Evolutionary conservation across 495 filamentous ascomycete genomes (phyloP), one percentile per base, ranked within the genome.

Genomic region (Amphirosellinia nigrospora): DNA sequence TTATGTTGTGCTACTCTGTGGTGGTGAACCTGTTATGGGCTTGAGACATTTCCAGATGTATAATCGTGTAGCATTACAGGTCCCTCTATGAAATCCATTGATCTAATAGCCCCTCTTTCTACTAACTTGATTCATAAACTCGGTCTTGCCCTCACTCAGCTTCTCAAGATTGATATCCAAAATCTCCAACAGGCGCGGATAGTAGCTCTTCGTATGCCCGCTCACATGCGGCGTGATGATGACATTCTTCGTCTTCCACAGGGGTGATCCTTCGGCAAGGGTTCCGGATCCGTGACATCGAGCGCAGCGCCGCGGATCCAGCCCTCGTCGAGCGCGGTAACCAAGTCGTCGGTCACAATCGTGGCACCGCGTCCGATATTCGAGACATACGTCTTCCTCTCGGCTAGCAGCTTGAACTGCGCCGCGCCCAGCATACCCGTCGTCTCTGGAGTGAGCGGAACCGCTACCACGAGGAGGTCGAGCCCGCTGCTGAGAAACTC

Each of bases 251-350:
- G 89, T 80, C n/a, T 85, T 86, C 88, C 92, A 96, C 39, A 97
- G 77, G 89, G 86, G 78, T 90, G 86, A 11, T 91, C 89, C 32
- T 81, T 70, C 0, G 92, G 91, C 72, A 97, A 75, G 0, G 94
- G 94, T 74, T 97, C 94, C 0, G 93, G 93, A 65, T 96, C 93
- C 43, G 93, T 92, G 0, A 97, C 94, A 80, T 97, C 94, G 48
- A 97, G 77, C 53, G 92, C 92, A 11, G 93, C 88, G 26, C 92
- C 93, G 34, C 88, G 83, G 58, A 97, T 79, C 21, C 82, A 84
- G 1, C 79, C 85, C 7, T 80, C 76, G 66, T 90, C 83, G 15
- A 93, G 78, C 4, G 93, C 89, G 0, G 79, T 81, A 15, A 95
- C 81, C 34, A 97, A 74, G 4, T 88, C 92, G 16, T 87, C 85